Evolutionary conservation across 768 basidiomycete species (phyloP).

Genomic region (Lepiota venenata): DNA sequence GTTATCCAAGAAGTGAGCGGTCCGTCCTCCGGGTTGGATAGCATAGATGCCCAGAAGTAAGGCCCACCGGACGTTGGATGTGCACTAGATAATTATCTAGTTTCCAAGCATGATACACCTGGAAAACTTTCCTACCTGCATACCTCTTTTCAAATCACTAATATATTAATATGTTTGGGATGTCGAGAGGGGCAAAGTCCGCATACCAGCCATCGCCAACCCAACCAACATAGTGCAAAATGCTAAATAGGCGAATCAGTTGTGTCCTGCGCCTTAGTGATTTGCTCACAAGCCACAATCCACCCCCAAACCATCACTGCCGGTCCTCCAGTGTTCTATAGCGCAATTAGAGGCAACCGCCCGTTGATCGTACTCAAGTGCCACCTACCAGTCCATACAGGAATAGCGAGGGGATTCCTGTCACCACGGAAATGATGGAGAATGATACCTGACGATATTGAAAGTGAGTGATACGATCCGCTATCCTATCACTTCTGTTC

Average conservation of each 20-base stretch:
- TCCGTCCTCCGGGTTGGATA: constrained; percentile 53
- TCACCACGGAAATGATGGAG: constrained; percentile 74
- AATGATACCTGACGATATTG: constrained; percentile 47
- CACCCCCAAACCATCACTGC: constrained; percentile 79
- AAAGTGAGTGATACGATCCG: background rate
- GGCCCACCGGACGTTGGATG: constrained; percentile 74
- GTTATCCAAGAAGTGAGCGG: constrained; percentile 73
- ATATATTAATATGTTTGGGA: background rate
- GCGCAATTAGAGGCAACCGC: background rate
- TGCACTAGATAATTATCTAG: constrained; percentile 35
- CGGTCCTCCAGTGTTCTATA: constrained; percentile 69
- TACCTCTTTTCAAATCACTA: constrained; percentile 30
- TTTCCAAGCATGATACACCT: background rate
- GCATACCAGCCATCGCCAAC: constrained; percentile 65
- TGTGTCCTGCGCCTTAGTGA: background rate
- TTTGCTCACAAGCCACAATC: constrained; percentile 54
- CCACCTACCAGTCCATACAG: constrained; percentile 59
- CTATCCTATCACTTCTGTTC: constrained; percentile 2
- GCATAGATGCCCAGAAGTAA: constrained; percentile 81
- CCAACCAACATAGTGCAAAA: constrained; percentile 72
- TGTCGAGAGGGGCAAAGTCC: background rate
- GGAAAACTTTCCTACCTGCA: constrained; percentile 34
- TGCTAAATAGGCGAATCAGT: constrained; percentile 28
- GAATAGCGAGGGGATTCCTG: constrained; percentile 69
- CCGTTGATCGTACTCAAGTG: background rate